Evolutionary conservation across 495 filamentous ascomycete genomes (phyloP), one percentile per base, ranked within the genome.

Genomic region (Xylaria bambusicola): DNA sequence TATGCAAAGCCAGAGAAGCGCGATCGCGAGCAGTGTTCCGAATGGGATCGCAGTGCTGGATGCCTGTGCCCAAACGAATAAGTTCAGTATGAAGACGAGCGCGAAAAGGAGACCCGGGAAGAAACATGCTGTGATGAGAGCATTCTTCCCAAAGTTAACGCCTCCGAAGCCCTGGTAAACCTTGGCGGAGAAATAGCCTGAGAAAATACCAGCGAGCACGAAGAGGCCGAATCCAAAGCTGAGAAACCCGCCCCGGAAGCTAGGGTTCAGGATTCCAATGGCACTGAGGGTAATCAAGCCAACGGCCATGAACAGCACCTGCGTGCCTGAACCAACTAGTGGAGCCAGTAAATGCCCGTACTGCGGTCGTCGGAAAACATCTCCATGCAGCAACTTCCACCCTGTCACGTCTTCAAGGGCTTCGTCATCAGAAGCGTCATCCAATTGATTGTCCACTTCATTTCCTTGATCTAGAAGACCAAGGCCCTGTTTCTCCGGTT

Each of bases 21-120:
- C 71, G 6, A 97, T 82, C 1, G 82, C 90, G 24, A 96, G 67
- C 20, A 97, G 77, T 0, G 93, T 96, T 18, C 88, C 81, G 66
- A 97, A 96, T 0, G 93, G 93, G 35, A 97, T 88, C 3, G 93
- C 93, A 2, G 91, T 96, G 69, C 87, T 92, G 23, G 90, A 95
- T 0, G 93, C 90, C 74, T 96, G 91, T 0, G 90, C 87, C 93
- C 93, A 97, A 60, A 96, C 90, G 67, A 96, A 96, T 29, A 97
- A 80, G 70, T 97, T 96, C 47, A 96, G 80, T 38, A 94, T 82
- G 70, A 97, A 92, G 52, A 96, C 76, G 17, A 91, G 80, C 18
- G 78, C 77, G 68, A 96, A 96, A 12, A 91, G 77, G 21, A 96
- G 77, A 3, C 93, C 93, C 0, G 93, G 93, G 69, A 96, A 89